phyloP scores from a whole-genome alignment of 169 alveolate species.

The Blepharisma undulans region DNA sequence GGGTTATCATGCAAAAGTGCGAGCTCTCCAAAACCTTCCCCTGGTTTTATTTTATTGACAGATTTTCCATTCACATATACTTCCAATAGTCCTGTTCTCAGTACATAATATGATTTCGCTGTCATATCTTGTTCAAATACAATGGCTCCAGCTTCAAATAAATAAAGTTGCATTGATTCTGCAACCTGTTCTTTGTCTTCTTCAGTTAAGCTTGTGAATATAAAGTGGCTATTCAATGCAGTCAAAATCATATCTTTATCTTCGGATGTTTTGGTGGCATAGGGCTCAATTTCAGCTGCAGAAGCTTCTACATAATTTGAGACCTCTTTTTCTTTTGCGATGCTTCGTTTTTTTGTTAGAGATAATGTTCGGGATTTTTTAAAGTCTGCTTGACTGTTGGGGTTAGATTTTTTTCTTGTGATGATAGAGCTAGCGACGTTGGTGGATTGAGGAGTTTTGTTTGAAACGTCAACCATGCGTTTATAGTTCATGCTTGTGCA shows the following conservation, averaged over 20 bases:
- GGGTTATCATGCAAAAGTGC: slow-evolving; percentile 57
- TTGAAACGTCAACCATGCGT: neutral
- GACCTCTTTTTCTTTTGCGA: neutral
- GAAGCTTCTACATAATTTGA: neutral
- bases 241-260: neutral
- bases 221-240: slow-evolving; percentile 40
- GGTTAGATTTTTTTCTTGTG: neutral
- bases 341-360: neutral
- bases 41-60: slow-evolving; percentile 40
- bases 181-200: slow-evolving; percentile 36
- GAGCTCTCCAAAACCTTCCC: slow-evolving; percentile 58
- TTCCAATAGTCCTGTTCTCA: slow-evolving; percentile 17
- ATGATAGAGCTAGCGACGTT: neutral
- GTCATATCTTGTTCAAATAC: neutral
- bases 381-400: neutral
- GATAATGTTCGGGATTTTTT: neutral
- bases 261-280: slow-evolving; percentile 12
- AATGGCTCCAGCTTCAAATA: neutral
- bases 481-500: slow-evolving; percentile 4
- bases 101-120: slow-evolving; percentile 2
- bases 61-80: slow-evolving; percentile 36
- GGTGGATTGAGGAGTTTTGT: neutral
- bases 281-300: neutral
- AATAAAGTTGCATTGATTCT: slow-evolving; percentile 18
- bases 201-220: slow-evolving; percentile 29